A percentile compares a stretch with the other conserved stretches of the same genome.
Evolutionary conservation across 179 eudicot species (phyloP).

Genomic region (Sideroxylon spinosum): DNA sequence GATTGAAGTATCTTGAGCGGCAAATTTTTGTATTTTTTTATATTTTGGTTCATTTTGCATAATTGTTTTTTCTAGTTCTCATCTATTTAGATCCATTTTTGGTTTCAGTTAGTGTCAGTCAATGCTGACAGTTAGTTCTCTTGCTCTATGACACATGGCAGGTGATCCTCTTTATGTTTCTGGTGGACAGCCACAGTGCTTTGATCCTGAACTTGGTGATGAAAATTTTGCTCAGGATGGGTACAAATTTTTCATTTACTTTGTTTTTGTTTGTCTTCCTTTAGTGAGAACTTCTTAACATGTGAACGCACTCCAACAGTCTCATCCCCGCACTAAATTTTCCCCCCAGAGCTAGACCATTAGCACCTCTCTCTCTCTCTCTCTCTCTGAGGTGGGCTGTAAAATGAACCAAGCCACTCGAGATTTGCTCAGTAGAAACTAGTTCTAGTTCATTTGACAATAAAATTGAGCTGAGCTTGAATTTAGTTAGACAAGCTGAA

Average conservation of each 20-base stretch:
- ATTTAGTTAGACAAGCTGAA: too few species aligned
- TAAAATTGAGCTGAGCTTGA: too few species aligned
- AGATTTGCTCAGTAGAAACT: too few species aligned
- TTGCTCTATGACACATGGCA: slow-evolving; percentile 28
- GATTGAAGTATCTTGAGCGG: not conserved
- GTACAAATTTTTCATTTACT: slow-evolving; percentile 27
- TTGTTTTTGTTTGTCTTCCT: not conserved
- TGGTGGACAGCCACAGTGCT: slow-evolving; percentile 73
- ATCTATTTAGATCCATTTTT: not conserved
- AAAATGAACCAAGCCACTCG: too few species aligned
- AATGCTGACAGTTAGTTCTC: not conserved
- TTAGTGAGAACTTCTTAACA: not conserved
- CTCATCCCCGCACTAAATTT: too few species aligned
- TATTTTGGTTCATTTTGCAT: not conserved
- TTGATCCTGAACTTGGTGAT: slow-evolving; percentile 44
- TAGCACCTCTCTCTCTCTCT: too few species aligned
- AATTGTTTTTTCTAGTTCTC: not conserved
- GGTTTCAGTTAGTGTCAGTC: not conserved
- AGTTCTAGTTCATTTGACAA: too few species aligned
- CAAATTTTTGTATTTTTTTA: not conserved
- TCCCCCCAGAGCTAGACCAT: too few species aligned
- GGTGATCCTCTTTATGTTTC: slow-evolving; percentile 87
- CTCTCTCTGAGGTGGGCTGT: too few species aligned
- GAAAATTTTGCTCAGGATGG: slow-evolving; percentile 78
- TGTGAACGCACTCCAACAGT: not conserved